Conservation (phyloP, 2,329 filamentous ascomycete species). For the Sodiomyces alkalinus region DNA sequence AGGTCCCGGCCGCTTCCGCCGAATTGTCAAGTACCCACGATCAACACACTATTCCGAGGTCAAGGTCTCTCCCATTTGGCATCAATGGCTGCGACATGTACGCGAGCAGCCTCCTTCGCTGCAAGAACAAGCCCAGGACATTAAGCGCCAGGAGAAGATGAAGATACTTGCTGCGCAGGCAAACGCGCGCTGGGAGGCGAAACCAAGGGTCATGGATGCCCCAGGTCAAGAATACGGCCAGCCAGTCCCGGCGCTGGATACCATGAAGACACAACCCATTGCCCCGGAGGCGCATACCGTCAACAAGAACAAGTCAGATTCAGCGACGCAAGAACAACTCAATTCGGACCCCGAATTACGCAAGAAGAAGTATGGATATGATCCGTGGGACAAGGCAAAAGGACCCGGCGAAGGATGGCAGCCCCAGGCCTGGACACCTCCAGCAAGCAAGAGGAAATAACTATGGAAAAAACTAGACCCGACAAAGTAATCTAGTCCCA, state of each 20-base stretch:
- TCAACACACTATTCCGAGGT: constrained; percentile 39
- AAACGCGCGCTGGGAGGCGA: constrained; percentile 48
- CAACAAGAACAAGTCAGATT: constrained; percentile 2
- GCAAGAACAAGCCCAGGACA: constrained; percentile 39
- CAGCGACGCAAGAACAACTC: constrained; percentile 1
- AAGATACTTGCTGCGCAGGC: constrained; percentile 43
- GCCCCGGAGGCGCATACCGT: constrained; percentile 4
- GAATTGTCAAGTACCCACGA: constrained; percentile 45
- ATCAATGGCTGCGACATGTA: constrained; percentile 53
- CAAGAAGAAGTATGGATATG: constrained; percentile 12
- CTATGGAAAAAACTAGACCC: no score
- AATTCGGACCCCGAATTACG: neutral
- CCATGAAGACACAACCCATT: constrained; percentile 4
- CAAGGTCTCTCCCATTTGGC: constrained; percentile 46
- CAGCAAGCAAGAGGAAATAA: constrained; percentile 15
- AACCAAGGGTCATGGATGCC: constrained; percentile 31
- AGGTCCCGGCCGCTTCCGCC: constrained; percentile 32
- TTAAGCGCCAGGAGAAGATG: constrained; percentile 35
- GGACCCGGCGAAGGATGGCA: constrained; percentile 52
- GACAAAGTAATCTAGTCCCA: no score
- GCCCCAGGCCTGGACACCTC: constrained; percentile 45
- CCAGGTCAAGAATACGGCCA: constrained; percentile 14
- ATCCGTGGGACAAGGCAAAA: constrained; percentile 44
- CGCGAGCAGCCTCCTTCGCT: constrained; percentile 38
- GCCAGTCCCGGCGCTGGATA: constrained; percentile 13